Base-by-base conservation (phyloP, 2,329 filamentous ascomycete species). In the Colletotrichum higginsianum region DNA sequence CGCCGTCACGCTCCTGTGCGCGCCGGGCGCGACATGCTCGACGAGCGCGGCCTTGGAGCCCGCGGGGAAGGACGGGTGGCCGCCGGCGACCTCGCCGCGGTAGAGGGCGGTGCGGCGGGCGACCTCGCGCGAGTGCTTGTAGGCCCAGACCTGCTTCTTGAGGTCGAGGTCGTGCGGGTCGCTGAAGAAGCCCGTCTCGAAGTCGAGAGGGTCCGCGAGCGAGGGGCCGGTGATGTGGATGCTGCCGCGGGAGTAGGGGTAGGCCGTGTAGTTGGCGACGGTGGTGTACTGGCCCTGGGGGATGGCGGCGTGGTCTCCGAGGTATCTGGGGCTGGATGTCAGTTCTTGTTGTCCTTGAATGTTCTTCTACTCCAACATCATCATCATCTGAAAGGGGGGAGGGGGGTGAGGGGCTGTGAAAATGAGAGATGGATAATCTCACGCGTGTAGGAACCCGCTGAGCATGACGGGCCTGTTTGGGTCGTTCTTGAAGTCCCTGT, bases 91-190 rank as follows among this genome's bases (percentile, higher is more conserved):
- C 75, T 88, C 84, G 75, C 88, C 83, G 71, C 84, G 78, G 79
- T 88, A 91, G 75, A 86, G 84, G 1, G 83, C 78, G 75, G 89
- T 88, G 6, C 89, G 87, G 2, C 90, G 86, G 57, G 86, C 83
- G 66, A 92, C 86, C 77, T 92, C 90, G 1, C 91, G 88, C n/a
- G 85, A 84, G 75, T 87, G 88, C 79, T 93, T 93, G 82, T 93
- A 93, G 0, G 83, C 86, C 90, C 90, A 92, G 4, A 91, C 75
- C 23, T 90, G 86, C 75, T 87, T 89, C 79, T 88, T 88, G 47
- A 92, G 58, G 75, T 92, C 90, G n/a, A 89, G 78, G 5, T 84
- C 83, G 44, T 84, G 65, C 38, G 80, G 75, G 72, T 89, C 82
- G 21, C 78, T 82, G 49, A 90, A 81, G 78, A 84, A 89, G 23